Base-by-base conservation (phyloP, 1,284 basidiomycete genomes). In the Moesziomyces globuligerus region DNA sequence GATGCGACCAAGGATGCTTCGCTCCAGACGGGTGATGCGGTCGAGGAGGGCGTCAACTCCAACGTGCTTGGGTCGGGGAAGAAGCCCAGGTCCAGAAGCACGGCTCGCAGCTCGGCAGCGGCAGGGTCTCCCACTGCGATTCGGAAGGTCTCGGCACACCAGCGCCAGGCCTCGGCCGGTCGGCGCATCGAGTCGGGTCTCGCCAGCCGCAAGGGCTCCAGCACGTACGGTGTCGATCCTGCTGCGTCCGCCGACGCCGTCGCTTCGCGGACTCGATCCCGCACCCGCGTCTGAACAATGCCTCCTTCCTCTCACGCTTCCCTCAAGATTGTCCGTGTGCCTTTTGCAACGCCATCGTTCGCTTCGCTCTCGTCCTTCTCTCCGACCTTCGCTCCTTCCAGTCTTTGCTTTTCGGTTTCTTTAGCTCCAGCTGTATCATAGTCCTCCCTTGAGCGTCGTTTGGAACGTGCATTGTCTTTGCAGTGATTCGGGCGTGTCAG, bases 201-300 rank as follows among this genome's bases (percentile, higher is more conserved):
- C 4, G 28, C 26, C 15, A 53, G 65, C 24, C 54, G 54, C 11
- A 62, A 57, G 41, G 39, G 24, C 6, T 68, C 58, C 6, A 51
- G 40, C 40, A 50, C 51, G 2, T 29, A 39, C 11, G 6, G n/a
- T 3, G 36, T 15, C 11, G 42, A 40, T 4, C 40, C 42, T 25
- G 44, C 48, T 6, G 50, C 51, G 3, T 28, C 42, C 7, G 34
- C 42, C 23, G 57, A 61, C 24, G 38, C 47, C 9, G 59, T 69
- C n/a, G 66, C 66, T 20, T 58, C 54, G 17, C 58, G 66, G 5
- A 66, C 68, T 18, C 54, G 61, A 7, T 71, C 68, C 29, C 48
- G 65, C 10, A 57, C 65, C 18, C 57, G 65, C 5, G 49, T 47
- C 2, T 67, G 43, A 51, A 42, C 40, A 24, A 36, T 32, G 20